phyloP scores from a whole-genome alignment of 108 stramenopile species.

The Parietichytrium sp. region DNA sequence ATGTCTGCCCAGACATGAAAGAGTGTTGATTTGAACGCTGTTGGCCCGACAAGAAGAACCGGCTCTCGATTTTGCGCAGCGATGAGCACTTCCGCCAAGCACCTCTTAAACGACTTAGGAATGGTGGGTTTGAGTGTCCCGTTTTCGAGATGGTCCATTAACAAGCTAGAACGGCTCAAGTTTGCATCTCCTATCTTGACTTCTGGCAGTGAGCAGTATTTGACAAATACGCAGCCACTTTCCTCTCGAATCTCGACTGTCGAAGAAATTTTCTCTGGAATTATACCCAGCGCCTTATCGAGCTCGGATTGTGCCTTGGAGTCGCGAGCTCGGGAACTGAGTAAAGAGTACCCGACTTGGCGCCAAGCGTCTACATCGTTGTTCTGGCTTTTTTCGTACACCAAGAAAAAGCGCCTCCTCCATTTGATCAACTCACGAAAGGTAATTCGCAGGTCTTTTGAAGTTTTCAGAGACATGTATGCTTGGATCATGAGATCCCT shows the following conservation, averaged over 20 bases:
- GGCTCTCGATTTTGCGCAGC: neutral
- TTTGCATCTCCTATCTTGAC: neutral
- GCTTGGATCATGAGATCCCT: neutral
- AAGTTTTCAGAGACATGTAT: neutral
- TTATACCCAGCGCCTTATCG: neutral
- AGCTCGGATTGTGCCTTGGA: neutral
- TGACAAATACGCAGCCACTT: no score
- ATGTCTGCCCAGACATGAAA: neutral
- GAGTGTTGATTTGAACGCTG: neutral
- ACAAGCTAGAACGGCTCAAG: neutral
- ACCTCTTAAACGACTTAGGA: neutral
- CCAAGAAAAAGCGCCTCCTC: neutral
- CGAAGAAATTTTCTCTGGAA: neutral
- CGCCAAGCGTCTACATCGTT: neutral
- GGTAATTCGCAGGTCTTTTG: neutral
- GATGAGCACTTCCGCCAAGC: neutral
- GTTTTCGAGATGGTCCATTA: neutral
- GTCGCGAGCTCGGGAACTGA: neutral
- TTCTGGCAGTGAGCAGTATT: neutral
- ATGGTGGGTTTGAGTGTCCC: neutral
- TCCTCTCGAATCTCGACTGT: neutral
- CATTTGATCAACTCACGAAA: conserved; percentile 40
- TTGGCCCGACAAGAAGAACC: conserved; percentile 1
- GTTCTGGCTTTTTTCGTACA: neutral
- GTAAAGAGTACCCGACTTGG: neutral